phyloP scores from a whole-genome alignment of 148 eudicot genomes.

The Tetragonia tetragonoides region DNA sequence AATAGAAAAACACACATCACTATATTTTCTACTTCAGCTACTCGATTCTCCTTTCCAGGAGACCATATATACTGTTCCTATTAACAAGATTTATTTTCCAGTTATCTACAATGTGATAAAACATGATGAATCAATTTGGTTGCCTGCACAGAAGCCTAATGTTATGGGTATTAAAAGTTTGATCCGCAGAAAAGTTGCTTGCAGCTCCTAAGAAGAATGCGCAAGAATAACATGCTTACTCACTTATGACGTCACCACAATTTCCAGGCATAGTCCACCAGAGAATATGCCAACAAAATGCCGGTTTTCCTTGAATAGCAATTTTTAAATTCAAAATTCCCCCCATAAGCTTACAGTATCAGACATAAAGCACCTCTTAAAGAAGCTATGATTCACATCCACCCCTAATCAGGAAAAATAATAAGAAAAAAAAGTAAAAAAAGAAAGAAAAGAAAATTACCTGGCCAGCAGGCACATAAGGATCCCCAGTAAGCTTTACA shows the following conservation, averaged over 20 bases:
- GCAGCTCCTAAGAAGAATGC: neutral
- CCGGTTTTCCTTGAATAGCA: neutral
- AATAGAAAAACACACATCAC: neutral
- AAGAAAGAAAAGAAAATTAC: conserved; percentile 32
- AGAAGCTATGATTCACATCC: neutral
- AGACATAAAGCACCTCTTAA: neutral
- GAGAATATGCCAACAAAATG: neutral
- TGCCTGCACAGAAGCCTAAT: neutral
- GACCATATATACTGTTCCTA: neutral
- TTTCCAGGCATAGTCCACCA: neutral
- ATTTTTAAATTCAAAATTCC: neutral
- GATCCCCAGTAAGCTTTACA: conserved; percentile 92
- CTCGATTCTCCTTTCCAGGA: neutral
- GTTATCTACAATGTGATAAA: neutral
- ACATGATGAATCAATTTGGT: neutral
- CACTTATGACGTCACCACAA: neutral
- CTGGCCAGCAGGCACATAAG: conserved; percentile 97
- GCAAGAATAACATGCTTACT: neutral
- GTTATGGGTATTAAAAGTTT: neutral
- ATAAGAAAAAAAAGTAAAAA: neutral
- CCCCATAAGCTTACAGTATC: neutral
- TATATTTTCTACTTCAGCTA: neutral
- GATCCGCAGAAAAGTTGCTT: neutral
- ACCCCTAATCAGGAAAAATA: neutral
- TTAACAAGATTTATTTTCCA: neutral